phyloP scores from a whole-genome alignment of 164 flowering plant species.

The Umbellularia californica region DNA sequence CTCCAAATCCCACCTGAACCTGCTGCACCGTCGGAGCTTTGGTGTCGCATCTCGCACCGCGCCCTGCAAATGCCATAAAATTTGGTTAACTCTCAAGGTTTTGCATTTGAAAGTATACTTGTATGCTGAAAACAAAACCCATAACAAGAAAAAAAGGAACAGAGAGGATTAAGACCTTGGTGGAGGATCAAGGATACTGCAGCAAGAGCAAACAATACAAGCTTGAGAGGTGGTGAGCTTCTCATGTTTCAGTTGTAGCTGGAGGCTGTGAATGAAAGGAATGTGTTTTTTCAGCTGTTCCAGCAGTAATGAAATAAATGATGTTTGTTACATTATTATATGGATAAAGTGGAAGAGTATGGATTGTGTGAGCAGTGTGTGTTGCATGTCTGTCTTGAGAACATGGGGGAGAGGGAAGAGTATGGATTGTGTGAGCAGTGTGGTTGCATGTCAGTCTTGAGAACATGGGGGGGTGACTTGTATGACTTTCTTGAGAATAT shows the following conservation, averaged over 20 bases:
- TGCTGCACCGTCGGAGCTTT: slow-evolving; percentile 36
- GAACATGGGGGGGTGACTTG: no score
- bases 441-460: no score
- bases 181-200: slow-evolving; percentile 17
- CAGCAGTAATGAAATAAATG: no score
- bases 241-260: slow-evolving; percentile 5
- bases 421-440: no score
- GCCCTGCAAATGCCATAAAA: slow-evolving; percentile 18
- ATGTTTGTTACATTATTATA: no score
- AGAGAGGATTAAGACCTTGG: slow-evolving; percentile 21
- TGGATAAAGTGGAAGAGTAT: no score
- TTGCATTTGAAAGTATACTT: not conserved
- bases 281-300: no score
- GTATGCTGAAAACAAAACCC: not conserved
- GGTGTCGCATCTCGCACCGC: slow-evolving; percentile 24
- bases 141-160: not conserved
- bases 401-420: no score
- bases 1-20: slow-evolving; percentile 32
- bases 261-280: not conserved
- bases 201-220: slow-evolving; percentile 16
- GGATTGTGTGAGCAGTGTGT: no score
- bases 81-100: not conserved
- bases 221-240: slow-evolving; percentile 13
- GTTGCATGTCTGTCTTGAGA: no score
- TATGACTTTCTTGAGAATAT: no score